Evolutionary conservation across 2,329 filamentous ascomycete genomes (phyloP).

Genomic region (Colletotrichum plurivorum): DNA sequence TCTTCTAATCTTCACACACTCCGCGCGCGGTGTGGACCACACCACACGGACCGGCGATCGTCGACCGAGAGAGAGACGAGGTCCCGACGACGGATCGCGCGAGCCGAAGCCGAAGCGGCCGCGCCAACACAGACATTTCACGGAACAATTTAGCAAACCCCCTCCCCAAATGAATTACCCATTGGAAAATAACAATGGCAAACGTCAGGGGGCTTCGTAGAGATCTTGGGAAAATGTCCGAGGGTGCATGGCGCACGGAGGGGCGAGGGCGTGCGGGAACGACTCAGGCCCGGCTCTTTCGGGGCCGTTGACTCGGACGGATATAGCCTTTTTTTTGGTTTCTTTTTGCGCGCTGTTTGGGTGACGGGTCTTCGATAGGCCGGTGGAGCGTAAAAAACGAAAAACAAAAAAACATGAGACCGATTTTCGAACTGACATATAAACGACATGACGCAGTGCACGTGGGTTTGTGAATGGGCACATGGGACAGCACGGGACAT

Average conservation of each 20-base stretch:
- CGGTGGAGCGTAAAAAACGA: not conserved
- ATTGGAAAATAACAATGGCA: too few species aligned
- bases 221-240: constrained; percentile 6
- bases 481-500: constrained; percentile 3
- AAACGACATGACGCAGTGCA: constrained; percentile 20
- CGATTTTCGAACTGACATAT: constrained; percentile 10
- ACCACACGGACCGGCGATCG: constrained; percentile 33
- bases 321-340: not conserved
- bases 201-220: too few species aligned
- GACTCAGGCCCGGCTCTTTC: constrained; percentile 8
- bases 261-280: not conserved
- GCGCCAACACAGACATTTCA: constrained; percentile 1
- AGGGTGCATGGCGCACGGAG: not conserved
- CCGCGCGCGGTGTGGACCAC: not conserved
- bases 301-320: constrained; percentile 23
- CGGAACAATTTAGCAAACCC: not conserved
- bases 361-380: constrained; percentile 9
- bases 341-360: too few species aligned
- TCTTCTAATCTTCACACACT: too few species aligned
- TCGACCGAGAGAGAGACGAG: constrained; percentile 1
- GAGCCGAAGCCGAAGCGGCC: constrained; percentile 3
- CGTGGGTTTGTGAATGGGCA: constrained; percentile 11
- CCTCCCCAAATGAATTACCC: not conserved
- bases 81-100: constrained; percentile 11
- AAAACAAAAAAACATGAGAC: not conserved